Evolutionary conservation across 345 rosid genomes (phyloP), one percentile per base, ranked within the genome.

Genomic region (Moricandia arvensis): DNA sequence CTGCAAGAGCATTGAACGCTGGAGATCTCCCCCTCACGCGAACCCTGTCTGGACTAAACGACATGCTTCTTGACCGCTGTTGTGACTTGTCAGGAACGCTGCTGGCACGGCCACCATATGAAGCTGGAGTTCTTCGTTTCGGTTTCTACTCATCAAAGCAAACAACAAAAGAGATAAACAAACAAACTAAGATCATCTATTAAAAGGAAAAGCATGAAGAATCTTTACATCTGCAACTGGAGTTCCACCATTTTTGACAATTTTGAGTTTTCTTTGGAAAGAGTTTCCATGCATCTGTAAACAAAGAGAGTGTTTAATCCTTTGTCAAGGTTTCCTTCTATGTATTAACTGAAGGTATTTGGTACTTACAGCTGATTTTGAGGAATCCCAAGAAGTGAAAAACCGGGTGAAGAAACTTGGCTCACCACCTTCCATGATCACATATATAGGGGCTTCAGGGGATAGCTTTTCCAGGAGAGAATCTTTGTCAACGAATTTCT

Each of bases 231-330:
- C 97, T 8, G 79, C 59, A 75, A 81, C 58, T 54, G 96, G 91
- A 62, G 90, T 79, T 72, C 87, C 90, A 9, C 99, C 99, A 75
- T 82, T 81, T 82, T 88, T 95, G 65, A 95, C 86, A 15, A 92
- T 90, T 49, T 81, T 74, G 66, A 95, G 97, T 74, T 88, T 95
- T 83, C 98, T 85, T 80, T 95, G 98, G 81, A 90, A 95, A 55
- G 99, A 92, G 80, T 95, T 88, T 70, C 99, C 99, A 82, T 83
- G 96, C 92, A 95, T 89, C 99, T 95, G 88, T 54, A 71, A 61
- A 61, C 65, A 80, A 81, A 77, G 12, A 15, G 3, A 47, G 60
- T 61, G 53, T 38, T 76, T 29, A 62, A 37, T 11, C 17, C 17
- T 37, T 55, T 70, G 8, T 54, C 53, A 47, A 2, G 53, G 53